Conservation (phyloP, 2,329 filamentous ascomycete genomes). For the Aspergillus sp. region DNA sequence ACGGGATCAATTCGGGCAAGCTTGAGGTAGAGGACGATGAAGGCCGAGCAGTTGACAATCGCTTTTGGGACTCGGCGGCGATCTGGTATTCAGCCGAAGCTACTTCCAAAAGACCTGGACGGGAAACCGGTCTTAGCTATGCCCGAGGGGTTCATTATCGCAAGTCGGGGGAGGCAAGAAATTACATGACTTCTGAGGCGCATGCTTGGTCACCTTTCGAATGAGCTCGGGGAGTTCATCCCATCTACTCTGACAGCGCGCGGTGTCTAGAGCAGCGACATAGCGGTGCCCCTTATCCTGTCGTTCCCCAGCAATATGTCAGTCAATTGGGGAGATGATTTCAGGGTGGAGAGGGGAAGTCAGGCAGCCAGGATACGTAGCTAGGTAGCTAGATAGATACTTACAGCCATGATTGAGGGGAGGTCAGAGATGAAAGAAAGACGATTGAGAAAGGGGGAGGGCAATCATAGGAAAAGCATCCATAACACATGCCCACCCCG, state of each 20-base stretch:
- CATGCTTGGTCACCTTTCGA: conserved; percentile 92
- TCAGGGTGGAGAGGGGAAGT: conserved; percentile 1
- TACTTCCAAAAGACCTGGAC: conserved; percentile 65
- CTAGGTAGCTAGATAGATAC: conserved; percentile 5
- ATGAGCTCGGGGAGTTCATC: conserved; percentile 81
- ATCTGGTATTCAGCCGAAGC: conserved; percentile 69
- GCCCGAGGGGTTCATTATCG: conserved; percentile 14
- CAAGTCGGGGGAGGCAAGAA: conserved; percentile 12
- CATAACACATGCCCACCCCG: conserved; percentile 20
- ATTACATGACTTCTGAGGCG: conserved; percentile 78
- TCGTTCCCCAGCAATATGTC: not conserved
- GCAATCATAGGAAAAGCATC: conserved; percentile 11
- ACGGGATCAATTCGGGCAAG: conserved; percentile 40
- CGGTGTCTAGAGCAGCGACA: conserved; percentile 76
- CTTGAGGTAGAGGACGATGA: conserved; percentile 45
- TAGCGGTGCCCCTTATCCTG: conserved; percentile 77
- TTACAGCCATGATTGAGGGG: conserved; percentile 24
- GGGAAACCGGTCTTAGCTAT: conserved; percentile 11
- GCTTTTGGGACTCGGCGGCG: conserved; percentile 51
- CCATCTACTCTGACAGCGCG: conserved; percentile 87
- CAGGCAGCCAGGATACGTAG: conserved; percentile 1
- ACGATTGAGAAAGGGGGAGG: conserved; percentile 13
- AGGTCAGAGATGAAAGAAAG: conserved; percentile 11
- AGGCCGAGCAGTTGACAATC: conserved; percentile 29
- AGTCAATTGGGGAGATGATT: not conserved